A percentile compares a stretch with the other conserved stretches of the same genome.
Conservation (phyloP, 352 stramenopile genomes). For the Halophytophthora batemanensis region DNA sequence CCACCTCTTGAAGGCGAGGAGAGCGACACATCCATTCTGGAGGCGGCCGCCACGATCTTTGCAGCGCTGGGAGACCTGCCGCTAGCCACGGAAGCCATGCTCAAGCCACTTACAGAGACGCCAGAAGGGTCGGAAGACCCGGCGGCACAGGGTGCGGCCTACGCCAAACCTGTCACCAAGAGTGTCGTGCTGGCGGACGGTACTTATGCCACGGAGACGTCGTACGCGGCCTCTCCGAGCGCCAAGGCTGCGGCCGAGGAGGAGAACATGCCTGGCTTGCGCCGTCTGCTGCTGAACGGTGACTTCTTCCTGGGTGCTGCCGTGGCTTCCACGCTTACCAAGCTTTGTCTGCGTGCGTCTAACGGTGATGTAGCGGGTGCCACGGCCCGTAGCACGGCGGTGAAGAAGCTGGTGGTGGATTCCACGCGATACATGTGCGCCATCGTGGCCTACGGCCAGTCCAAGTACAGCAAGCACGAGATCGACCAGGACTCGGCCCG, state of each 20-base stretch:
- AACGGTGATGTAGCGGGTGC: conserved; percentile 48
- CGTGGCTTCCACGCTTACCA: conserved; percentile 93
- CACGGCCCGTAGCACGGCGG: conserved; percentile 38
- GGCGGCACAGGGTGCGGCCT: conserved; percentile 36
- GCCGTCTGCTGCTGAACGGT: conserved; percentile 88
- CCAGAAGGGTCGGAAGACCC: conserved; percentile 20
- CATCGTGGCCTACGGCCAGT: conserved; percentile 69
- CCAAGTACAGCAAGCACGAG: conserved; percentile 75
- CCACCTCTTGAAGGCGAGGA: conserved; percentile 43
- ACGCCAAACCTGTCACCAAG: conserved; percentile 94
- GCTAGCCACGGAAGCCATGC: conserved; percentile 54
- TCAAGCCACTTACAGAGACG: conserved; percentile 36
- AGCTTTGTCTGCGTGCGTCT: conserved; percentile 92
- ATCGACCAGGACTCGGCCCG: conserved; percentile 95
- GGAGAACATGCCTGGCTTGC: conserved; percentile 68
- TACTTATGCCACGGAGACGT: conserved; percentile 99
- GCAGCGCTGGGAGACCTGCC: conserved; percentile 75
- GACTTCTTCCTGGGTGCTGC: conserved; percentile 97
- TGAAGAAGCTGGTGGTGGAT: conserved; percentile 75
- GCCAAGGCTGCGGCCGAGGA: conserved; percentile 48
- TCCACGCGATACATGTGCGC: conserved; percentile 72
- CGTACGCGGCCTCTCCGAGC: conserved; percentile 60
- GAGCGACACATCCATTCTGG: conserved; percentile 72
- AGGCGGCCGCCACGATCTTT: conserved; percentile 88
- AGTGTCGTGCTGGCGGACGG: conserved; percentile 98